phyloP scores from a whole-genome alignment of 441 rosid genomes.

The Hura crepitans region DNA sequence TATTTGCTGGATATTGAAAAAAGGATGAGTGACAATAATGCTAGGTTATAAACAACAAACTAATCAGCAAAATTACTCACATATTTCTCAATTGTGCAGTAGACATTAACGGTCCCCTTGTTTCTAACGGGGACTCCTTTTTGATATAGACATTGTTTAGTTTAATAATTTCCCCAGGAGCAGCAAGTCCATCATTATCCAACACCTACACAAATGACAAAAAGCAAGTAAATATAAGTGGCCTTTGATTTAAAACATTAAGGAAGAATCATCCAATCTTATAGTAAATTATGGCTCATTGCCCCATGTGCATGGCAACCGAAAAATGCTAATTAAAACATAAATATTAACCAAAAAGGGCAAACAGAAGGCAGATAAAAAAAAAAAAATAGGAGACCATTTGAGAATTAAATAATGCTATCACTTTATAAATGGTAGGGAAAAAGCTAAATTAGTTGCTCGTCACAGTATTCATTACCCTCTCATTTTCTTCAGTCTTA shows the following conservation, averaged over 20 bases:
- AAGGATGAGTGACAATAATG: constrained; percentile 14
- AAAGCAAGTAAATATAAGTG: constrained; percentile 2
- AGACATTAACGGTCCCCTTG: constrained; percentile 33
- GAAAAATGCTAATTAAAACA: too few relatives aligned
- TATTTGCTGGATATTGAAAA: constrained; percentile 48
- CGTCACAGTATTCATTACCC: constrained; percentile 43
- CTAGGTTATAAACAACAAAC: neutral
- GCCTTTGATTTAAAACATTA: neutral
- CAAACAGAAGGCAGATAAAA: neutral
- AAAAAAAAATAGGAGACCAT: neutral
- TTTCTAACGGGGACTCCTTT: constrained; percentile 54
- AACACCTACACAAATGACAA: constrained; percentile 45
- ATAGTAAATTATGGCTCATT: neutral
- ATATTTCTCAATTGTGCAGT: constrained; percentile 39
- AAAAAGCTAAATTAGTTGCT: neutral
- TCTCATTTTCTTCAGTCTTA: constrained; percentile 61
- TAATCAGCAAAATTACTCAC: constrained; percentile 34
- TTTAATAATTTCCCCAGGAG: constrained; percentile 89
- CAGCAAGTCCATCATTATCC: constrained; percentile 83
- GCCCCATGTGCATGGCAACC: neutral
- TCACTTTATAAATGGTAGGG: neutral
- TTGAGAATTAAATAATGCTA: neutral
- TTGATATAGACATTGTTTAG: constrained; percentile 58
- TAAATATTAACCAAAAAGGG: neutral
- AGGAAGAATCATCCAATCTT: neutral